Conservation (phyloP, 306 rosid genomes). For the Medicago arabica region DNA sequence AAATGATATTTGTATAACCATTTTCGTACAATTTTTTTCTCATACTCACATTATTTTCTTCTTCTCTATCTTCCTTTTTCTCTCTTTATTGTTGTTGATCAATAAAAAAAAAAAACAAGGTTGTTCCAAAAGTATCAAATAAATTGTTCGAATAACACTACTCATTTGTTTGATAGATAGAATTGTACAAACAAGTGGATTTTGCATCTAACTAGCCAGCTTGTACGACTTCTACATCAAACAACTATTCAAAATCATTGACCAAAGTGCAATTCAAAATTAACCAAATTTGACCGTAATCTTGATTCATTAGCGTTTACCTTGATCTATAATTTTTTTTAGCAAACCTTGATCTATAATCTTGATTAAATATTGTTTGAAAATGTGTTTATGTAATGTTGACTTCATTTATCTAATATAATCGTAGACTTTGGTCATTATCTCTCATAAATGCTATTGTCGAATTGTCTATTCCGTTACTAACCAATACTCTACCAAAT, state of each 20-base stretch:
- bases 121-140: too few relatives aligned
- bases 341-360: neutral
- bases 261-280: slow-evolving; percentile 44
- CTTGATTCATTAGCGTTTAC: neutral
- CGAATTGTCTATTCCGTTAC: slow-evolving; percentile 19
- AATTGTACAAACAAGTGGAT: neutral
- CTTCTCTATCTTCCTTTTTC: too few relatives aligned
- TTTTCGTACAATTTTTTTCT: too few relatives aligned
- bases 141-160: too few relatives aligned
- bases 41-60: too few relatives aligned
- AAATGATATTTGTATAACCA: too few relatives aligned
- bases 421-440: slow-evolving; percentile 25
- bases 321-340: neutral
- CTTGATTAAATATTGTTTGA: neutral
- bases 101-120: too few relatives aligned
- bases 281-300: slow-evolving; percentile 41
- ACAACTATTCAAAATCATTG: slow-evolving; percentile 19
- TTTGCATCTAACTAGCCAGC: neutral
- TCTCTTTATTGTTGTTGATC: too few relatives aligned
- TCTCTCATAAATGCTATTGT: slow-evolving; percentile 41
- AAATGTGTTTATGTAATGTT: neutral
- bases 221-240: neutral
- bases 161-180: too few relatives aligned
- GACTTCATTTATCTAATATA: neutral
- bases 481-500: too few relatives aligned